These are phyloP conservation scores for Leccinum subgranulosum DNA, from an alignment of 768 basidiomycete genomes.

Conservation along the genomic window DNA sequence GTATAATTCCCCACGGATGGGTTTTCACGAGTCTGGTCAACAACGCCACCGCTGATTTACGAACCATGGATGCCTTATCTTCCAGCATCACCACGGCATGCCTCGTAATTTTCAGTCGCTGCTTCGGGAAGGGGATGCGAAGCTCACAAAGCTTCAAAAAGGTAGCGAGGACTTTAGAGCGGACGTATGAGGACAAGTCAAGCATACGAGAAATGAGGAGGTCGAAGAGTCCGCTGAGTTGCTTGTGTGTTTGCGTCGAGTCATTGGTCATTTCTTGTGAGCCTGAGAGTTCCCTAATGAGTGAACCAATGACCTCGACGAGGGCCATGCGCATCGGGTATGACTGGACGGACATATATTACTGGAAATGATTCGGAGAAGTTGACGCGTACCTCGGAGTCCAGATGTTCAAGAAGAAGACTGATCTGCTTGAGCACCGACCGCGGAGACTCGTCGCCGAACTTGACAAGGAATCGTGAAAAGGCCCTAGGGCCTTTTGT, in stretches of 20 bases:
- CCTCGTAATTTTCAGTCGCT: slow-evolving; percentile 70
- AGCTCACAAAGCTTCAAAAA: slow-evolving; percentile 76
- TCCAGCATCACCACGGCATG: slow-evolving; percentile 79
- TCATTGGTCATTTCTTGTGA: slow-evolving; percentile 47
- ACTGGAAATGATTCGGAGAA: neutral
- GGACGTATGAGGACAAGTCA: slow-evolving; percentile 88
- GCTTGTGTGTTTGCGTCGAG: slow-evolving; percentile 52
- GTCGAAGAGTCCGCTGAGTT: slow-evolving; percentile 78
- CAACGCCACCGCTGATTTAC: slow-evolving; percentile 77
- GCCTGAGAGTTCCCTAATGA: slow-evolving; percentile 77
- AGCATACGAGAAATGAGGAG: slow-evolving; percentile 84
- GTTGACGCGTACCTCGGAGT: slow-evolving; percentile 72
- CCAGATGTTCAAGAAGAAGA: slow-evolving; percentile 78
- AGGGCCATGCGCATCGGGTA: slow-evolving; percentile 97
- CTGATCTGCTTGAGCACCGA: slow-evolving; percentile 87
- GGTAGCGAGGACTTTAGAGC: slow-evolving; percentile 80
- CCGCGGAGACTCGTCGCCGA: slow-evolving; percentile 77
- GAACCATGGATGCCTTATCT: slow-evolving; percentile 87
- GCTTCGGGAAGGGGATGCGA: slow-evolving; percentile 79
- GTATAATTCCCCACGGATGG: slow-evolving; percentile 83
- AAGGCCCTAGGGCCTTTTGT: slow-evolving; percentile 85
- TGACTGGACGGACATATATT: slow-evolving; percentile 47
- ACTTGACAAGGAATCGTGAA: slow-evolving; percentile 76
- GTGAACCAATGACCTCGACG: slow-evolving; percentile 82
- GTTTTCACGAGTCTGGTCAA: slow-evolving; percentile 74